Percentiles rank a stretch among this genome's conserved stretches.
phyloP scores from a whole-genome alignment of 1,284 basidiomycete genomes.

The Ustilago cynodontis region DNA sequence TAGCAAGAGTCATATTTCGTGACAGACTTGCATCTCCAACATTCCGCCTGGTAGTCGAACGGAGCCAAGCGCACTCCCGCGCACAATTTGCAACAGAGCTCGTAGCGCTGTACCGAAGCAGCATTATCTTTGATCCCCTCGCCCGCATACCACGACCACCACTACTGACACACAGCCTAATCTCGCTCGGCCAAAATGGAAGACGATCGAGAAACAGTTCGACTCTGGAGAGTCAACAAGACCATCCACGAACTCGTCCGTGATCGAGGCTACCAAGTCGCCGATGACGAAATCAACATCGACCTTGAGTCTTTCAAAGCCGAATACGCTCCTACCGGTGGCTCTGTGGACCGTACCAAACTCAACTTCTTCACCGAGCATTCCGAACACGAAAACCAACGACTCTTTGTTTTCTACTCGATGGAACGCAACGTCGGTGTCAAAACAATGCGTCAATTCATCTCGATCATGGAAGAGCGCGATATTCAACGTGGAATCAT shows the following conservation, averaged over 20 bases:
- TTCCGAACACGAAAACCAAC: constrained; percentile 74
- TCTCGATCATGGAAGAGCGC: constrained; percentile 73
- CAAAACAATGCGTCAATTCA: constrained; percentile 69
- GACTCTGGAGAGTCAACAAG: constrained; percentile 94
- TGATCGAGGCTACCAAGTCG: constrained; percentile 86
- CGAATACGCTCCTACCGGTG: constrained; percentile 72
- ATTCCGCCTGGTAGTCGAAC: background rate
- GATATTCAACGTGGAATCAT: constrained; percentile 91
- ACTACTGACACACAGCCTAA: background rate
- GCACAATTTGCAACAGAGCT: no score
- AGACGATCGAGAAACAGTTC: constrained; percentile 73
- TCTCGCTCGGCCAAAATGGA: constrained; percentile 60
- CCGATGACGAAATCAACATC: constrained; percentile 90
- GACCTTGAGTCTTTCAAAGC: constrained; percentile 79
- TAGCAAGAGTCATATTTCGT: background rate
- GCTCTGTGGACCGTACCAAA: constrained; percentile 60
- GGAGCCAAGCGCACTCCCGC: background rate
- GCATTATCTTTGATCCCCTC: no score
- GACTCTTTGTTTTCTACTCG: constrained; percentile 92
- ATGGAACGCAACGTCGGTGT: constrained; percentile 67
- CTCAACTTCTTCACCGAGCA: constrained; percentile 68
- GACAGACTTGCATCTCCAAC: background rate
- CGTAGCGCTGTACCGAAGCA: no score
- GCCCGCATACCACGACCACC: background rate
- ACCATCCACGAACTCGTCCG: constrained; percentile 96